A percentile compares a stretch with the other conserved stretches of the same genome.
Conservation (phyloP, 2,329 filamentous ascomycete genomes). For the Aureobasidium subglaciale region DNA sequence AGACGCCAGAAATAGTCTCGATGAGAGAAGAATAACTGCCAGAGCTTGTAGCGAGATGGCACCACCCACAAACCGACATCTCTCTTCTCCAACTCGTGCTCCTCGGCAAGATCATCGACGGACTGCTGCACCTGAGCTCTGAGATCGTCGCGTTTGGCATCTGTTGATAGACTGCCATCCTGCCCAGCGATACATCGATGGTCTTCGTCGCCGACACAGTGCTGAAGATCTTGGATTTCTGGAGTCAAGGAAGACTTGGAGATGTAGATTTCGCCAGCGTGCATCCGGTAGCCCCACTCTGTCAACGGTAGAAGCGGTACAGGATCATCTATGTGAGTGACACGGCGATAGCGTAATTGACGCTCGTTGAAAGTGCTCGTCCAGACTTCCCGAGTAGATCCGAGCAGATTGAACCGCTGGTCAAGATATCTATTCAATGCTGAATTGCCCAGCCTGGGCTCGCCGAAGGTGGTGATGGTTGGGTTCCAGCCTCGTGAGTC, state of each 20-base stretch:
- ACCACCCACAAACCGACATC: conserved; percentile 21
- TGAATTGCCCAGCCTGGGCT: conserved; percentile 60
- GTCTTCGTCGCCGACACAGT: conserved; percentile 69
- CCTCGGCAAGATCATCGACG: neutral
- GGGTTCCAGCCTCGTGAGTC: conserved; percentile 68
- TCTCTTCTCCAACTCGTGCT: neutral
- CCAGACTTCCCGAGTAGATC: neutral
- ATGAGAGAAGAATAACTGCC: conserved; percentile 89
- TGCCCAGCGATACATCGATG: conserved; percentile 61
- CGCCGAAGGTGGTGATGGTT: conserved; percentile 82
- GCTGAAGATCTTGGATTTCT: conserved; percentile 56
- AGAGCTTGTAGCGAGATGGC: conserved; percentile 63
- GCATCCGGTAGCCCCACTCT: conserved; percentile 82
- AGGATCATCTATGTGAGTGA: conserved; percentile 83
- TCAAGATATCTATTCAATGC: conserved; percentile 50
- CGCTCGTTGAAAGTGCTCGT: conserved; percentile 25
- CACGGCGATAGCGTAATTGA: conserved; percentile 54
- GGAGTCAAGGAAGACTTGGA: conserved; percentile 64
- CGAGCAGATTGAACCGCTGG: conserved; percentile 37
- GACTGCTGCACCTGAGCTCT: neutral
- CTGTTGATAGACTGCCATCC: conserved; percentile 29
- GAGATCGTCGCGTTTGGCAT: neutral
- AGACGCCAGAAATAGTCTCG: conserved; percentile 95
- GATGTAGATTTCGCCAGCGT: conserved; percentile 85
- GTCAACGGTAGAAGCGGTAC: conserved; percentile 77